Base-by-base conservation (phyloP, 176 grass and related monocot genomes). In the Poa pratensis region DNA sequence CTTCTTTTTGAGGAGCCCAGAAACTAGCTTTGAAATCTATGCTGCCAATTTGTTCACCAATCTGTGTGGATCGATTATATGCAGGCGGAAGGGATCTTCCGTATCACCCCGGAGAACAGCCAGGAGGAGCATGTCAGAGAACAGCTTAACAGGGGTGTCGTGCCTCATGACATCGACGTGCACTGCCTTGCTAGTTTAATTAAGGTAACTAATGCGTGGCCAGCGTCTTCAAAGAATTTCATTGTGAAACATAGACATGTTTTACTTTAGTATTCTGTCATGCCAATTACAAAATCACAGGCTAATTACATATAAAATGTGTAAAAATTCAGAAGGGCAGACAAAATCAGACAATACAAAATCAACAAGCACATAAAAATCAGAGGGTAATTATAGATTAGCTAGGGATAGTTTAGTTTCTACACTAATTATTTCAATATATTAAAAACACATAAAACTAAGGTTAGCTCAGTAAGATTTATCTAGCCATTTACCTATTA, bases 111-210 rank as follows among this genome's bases (percentile, higher is more conserved):
- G 17, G 73, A 75, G 65, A 98, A 98, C 57, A 80, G 89, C 68
- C 93, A 98, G 83, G 96, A 98, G 86, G 89, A 95, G 37, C 46
- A 93, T 76, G 93, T 98, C 24, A 95, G 96, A 78, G 93, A 94
- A 45, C 93, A 94, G 78, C 81, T 98, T 19, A 98, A 98, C 86
- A 88, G 87, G n/a, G 96, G 96, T 23, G 69, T 90, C 48, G 93
- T 98, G 35, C 96, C 93, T 8, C 83, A 95, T 0, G 93, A 94
- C 80, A 98, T 98, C 77, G 93, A 95, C 67, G 91, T 95, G 32
- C 96, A 98, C 53, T 98, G 93, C 78, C 79, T 98, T 1, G 96
- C 96, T 69, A 92, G 91, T 78, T 87, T 98, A 71, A 98, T 95
- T 43, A 98, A 98, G 96, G 96, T 98, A 92, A 27, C 5, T 16